Conservation (phyloP, 2,329 filamentous ascomycete genomes). For the Helotiales sp. region DNA sequence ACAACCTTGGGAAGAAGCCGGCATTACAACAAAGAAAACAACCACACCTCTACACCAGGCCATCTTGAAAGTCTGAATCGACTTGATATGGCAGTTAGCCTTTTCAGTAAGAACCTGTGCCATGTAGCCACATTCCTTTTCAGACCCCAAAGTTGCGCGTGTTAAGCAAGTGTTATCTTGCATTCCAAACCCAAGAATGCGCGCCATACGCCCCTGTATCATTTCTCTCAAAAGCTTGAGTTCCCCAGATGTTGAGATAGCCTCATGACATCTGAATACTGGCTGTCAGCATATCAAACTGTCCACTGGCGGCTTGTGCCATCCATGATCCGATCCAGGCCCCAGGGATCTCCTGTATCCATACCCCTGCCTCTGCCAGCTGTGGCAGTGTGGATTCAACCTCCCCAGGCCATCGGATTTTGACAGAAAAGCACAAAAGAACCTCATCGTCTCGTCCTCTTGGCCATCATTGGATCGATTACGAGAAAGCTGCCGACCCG, state of each 20-base stretch:
- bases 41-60: too few species aligned
- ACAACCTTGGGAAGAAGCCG: neutral
- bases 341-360: neutral
- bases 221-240: neutral
- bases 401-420: neutral
- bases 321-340: constrained; percentile 1
- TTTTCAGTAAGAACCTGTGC: too few species aligned
- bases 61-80: too few species aligned
- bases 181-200: neutral
- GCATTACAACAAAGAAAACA: neutral
- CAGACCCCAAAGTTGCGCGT: neutral
- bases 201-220: neutral
- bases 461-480: constrained; percentile 7
- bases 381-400: neutral
- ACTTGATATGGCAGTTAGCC: too few species aligned
- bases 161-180: neutral
- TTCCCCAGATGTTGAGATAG: constrained; percentile 6
- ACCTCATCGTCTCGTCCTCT: neutral
- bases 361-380: neutral
- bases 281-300: neutral
- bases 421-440: constrained; percentile 4
- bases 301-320: neutral
- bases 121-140: neutral
- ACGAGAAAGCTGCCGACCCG: constrained; percentile 2
- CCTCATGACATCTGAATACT: neutral